Evolutionary conservation across 495 filamentous ascomycete species (phyloP), one percentile per base, ranked within the genome.

Genomic region (Apodospora peruviana): DNA sequence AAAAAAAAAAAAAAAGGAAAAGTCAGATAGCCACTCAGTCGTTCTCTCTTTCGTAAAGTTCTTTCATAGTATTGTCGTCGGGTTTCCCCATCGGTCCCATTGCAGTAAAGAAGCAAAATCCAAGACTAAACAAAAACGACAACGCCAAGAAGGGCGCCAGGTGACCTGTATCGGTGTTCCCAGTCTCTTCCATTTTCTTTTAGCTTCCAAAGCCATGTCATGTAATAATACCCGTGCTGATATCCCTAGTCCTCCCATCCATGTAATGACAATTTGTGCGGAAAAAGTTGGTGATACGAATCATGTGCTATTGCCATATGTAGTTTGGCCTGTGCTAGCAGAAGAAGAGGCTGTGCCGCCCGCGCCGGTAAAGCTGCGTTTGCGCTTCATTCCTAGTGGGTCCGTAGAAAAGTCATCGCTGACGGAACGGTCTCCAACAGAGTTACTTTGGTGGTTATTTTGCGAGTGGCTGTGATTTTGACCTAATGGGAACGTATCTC

Each of bases 321-420:
- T 43, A 4, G 51, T 52, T 0, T 55, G n/a, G n/a, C 51, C 57
- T 0, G 59, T 27, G 4, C 36, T 55, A n/a, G 56, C 32, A 4
- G 56, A 40, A 12, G 58, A 48, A 9, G 50, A 21, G 16, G 55
- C 40, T 0, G 2, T 18, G 12, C 42, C 22, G 5, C 4, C 29
- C 39, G 43, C 27, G 14, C 50, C 57, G 9, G 62, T 65, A 47
- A 68, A 79, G 56, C 73, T 78, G 37, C 72, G 65, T 52, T 75
- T 78, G 22, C 75, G 66, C 63, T 77, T 78, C 50, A 78, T 62
- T 43, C 68, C 65, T 37, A 75, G 24, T 18, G 55, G 59, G 40
- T 73, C 69, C 18, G 69, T 60, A 0, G 66, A 63, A 45, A 66
- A 71, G 23, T 69, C 69, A 42, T 73, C 69, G 7, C 12, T 3